Evolutionary conservation across 2,329 filamentous ascomycete species (phyloP), one percentile per base, ranked within the genome.

Genomic region (Anthostomella pinea): DNA sequence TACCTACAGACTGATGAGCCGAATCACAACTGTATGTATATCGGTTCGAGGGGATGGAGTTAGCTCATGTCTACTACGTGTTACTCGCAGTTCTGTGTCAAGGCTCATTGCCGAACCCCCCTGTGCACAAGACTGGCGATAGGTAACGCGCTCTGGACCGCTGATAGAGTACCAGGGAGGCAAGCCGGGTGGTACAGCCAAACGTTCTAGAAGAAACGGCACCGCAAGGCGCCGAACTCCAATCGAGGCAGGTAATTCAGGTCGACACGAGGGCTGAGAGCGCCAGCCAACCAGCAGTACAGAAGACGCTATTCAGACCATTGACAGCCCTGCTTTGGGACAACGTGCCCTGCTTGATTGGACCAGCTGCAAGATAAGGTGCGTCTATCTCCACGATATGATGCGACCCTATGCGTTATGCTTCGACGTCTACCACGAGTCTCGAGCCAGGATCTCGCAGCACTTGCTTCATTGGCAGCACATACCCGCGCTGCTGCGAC

Each of bases 331-430:
- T 37, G 38, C 30, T 39, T 32, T 36, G 39, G 29, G 29, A 27
- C 40, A 52, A 49, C 51, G 43, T 53, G 49, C 43, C 38, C 27
- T 25, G 19, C 32, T 39, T 51, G 52, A 51, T 57, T 56, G 43
- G 53, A 43, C 41, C 28, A 37, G 43, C 38, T 8, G 20, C 27
- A 36, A 49, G 46, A 51, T 49, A 51, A 52, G 48, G 31, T 26
- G 34, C 24, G 24, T 26, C 25, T 26, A 23, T 18, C 14, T 23
- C 18, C 26, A 27, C 28, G 17, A 27, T 6, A 8, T n/a, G n/a
- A n/a, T n/a, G n/a, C n/a, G 14, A 27, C 8, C 24, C 24, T n/a
- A 10, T 14, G 11, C 15, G 11, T 11, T 14, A 10, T 5, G 24
- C 15, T 14, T 6, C 24, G 24, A 6, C 15, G 24, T 13, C 24